Evolutionary conservation across 2,329 filamentous ascomycete species (phyloP).

Genomic region (Paraconiothyrium sp.): DNA sequence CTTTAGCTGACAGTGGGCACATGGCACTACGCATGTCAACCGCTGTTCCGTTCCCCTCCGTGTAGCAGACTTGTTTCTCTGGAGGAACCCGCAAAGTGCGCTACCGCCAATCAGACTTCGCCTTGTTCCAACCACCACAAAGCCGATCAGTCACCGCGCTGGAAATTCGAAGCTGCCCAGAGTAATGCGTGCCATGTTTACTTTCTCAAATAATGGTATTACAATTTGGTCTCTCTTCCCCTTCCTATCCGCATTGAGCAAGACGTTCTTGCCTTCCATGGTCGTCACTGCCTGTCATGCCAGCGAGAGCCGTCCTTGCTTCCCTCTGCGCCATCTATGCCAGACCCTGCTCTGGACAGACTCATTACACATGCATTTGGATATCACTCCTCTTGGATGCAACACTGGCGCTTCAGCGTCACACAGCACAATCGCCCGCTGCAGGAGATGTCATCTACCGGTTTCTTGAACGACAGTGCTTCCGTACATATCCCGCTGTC

Average conservation of each 20-base stretch:
- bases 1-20: not conserved
- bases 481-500: conserved; percentile 22
- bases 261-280: conserved; percentile 6
- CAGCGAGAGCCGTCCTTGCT: conserved; percentile 16
- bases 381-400: conserved; percentile 21
- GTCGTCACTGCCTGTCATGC: conserved; percentile 12
- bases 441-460: conserved; percentile 19
- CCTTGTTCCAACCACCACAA: not conserved
- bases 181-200: not conserved
- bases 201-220: not conserved
- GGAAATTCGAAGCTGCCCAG: not conserved
- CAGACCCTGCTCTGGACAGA: conserved; percentile 11
- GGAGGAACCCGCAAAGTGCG: not conserved
- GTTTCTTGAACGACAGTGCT: conserved; percentile 29
- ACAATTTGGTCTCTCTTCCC: not conserved
- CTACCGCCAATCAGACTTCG: conserved; percentile 6
- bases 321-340: conserved; percentile 10
- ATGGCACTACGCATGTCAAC: conserved; percentile 11
- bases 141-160: not conserved
- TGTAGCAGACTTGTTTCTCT: conserved; percentile 3
- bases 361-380: conserved; percentile 18
- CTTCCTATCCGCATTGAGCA: too few species aligned
- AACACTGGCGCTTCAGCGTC: conserved; percentile 27
- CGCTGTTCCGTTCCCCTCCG: not conserved
- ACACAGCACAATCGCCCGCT: conserved; percentile 33